Conservation (phyloP, 2,329 filamentous ascomycete species). For the Neopestalotiopsis rosae region DNA sequence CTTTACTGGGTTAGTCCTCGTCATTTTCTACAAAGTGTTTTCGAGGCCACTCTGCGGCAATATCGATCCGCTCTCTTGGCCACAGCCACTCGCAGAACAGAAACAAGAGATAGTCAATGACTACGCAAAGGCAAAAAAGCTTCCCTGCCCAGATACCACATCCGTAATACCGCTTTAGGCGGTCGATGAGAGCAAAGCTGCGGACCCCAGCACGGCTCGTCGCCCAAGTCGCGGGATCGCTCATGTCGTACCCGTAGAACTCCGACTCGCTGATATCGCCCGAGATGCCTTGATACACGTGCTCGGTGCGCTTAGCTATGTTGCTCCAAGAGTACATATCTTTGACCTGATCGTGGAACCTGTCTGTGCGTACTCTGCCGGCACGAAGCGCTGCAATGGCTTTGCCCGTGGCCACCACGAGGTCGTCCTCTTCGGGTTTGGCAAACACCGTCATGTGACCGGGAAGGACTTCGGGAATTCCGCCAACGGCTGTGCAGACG, state of each 20-base stretch:
- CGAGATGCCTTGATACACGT: slow-evolving; percentile 92
- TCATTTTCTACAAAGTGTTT: slow-evolving; percentile 54
- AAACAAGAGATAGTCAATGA: slow-evolving; percentile 92
- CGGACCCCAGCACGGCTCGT: slow-evolving; percentile 73
- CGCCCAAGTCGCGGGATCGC: slow-evolving; percentile 65
- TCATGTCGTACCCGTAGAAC: slow-evolving; percentile 83
- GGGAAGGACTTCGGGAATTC: slow-evolving; percentile 94
- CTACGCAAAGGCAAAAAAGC: slow-evolving; percentile 91
- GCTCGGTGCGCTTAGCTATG: slow-evolving; percentile 89
- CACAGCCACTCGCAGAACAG: slow-evolving; percentile 87
- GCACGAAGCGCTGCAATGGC: slow-evolving; percentile 87
- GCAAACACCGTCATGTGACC: slow-evolving; percentile 98
- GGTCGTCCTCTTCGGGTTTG: slow-evolving; percentile 93
- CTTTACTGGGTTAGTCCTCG: slow-evolving; percentile 25
- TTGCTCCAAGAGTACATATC: slow-evolving; percentile 99
- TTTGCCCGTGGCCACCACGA: slow-evolving; percentile 86
- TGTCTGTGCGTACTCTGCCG: slow-evolving; percentile 87
- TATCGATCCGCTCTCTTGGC: slow-evolving; percentile 84
- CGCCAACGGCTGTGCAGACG: slow-evolving; percentile 94
- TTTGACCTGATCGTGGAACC: slow-evolving; percentile 95
- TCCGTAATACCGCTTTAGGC: slow-evolving; percentile 94
- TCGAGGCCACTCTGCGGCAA: slow-evolving; percentile 89
- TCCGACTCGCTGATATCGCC: slow-evolving; percentile 85
- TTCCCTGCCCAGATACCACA: slow-evolving; percentile 99
- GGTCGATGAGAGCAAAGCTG: slow-evolving; percentile 91